These are phyloP conservation scores for Ceratopteris richardii DNA, from an alignment of 75 land plant species.

Conservation along the genomic window DNA sequence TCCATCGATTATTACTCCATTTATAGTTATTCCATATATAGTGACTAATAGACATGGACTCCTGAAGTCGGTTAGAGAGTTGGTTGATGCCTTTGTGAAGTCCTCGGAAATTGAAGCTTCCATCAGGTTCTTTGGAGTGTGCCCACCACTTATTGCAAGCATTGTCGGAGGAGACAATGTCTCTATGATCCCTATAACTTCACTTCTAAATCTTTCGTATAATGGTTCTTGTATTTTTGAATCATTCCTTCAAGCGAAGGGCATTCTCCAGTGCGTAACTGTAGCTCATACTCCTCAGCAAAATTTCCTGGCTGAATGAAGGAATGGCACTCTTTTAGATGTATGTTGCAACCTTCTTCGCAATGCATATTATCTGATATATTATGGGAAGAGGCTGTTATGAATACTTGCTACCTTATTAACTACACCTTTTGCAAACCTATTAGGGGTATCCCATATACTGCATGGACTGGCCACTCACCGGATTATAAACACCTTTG, in stretches of 20 bases:
- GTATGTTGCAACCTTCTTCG: slow-evolving; percentile 1
- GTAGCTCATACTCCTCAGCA: background rate
- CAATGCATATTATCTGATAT: background rate
- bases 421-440: background rate
- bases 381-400: slow-evolving; percentile 16
- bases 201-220: too few species aligned
- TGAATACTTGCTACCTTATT: background rate
- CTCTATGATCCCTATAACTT: too few species aligned
- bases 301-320: background rate
- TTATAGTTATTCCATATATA: too few species aligned
- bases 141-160: too few species aligned
- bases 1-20: too few species aligned
- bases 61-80: too few species aligned
- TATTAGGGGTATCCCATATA: background rate
- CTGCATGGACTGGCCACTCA: slow-evolving; percentile 5
- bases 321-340: slow-evolving; percentile 3
- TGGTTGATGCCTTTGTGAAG: too few species aligned
- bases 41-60: too few species aligned
- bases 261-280: background rate
- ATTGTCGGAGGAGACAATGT: too few species aligned
- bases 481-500: background rate
- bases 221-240: background rate
- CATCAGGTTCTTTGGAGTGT: too few species aligned
- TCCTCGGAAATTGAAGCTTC: too few species aligned
- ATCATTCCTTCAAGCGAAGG: background rate